A percentile compares a stretch with the other conserved stretches of the same genome.
These are phyloP conservation scores for Pichiaceae sp. DNA, from an alignment of 1,139 yeast genomes.

Conservation along the genomic window DNA sequence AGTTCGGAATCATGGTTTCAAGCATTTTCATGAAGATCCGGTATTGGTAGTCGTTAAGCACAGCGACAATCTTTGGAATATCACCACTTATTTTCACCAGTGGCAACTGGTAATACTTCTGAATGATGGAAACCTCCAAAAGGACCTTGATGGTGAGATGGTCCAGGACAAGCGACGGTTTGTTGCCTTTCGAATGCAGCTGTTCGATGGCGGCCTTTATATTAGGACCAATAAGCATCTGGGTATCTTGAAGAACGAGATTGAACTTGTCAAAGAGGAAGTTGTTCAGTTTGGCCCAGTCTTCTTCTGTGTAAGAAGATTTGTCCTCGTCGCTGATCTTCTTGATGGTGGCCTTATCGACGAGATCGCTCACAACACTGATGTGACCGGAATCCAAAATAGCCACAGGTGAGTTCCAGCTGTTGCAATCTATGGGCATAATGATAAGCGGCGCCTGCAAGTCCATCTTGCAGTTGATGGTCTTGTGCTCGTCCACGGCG, in stretches of 20 bases:
- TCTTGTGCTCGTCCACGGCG: constrained; percentile 89
- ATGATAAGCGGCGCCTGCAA: constrained; percentile 90
- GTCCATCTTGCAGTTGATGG: constrained; percentile 76
- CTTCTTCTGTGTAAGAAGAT: constrained; percentile 59
- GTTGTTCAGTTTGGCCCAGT: constrained; percentile 63
- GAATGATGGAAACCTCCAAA: constrained; percentile 72
- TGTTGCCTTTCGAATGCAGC: constrained; percentile 39
- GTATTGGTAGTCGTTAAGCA: constrained; percentile 84
- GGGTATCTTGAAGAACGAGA: constrained; percentile 75
- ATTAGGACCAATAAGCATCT: constrained; percentile 77
- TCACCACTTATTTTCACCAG: constrained; percentile 68
- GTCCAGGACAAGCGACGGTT: constrained; percentile 59
- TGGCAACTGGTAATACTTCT: constrained; percentile 70
- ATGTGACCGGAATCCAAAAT: constrained; percentile 95
- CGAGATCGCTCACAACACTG: constrained; percentile 73
- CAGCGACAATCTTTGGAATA: constrained; percentile 65
- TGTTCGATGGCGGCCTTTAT: constrained; percentile 71
- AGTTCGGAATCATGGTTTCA: constrained; percentile 63
- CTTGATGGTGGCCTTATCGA: constrained; percentile 59
- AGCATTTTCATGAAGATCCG: constrained; percentile 75
- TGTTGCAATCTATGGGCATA: constrained; percentile 75
- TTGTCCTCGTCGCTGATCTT: constrained; percentile 61
- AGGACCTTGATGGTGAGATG: constrained; percentile 65
- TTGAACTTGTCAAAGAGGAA: constrained; percentile 87
- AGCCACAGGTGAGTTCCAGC: constrained; percentile 82